Base-by-base conservation (phyloP, 768 basidiomycete species). In the Auriscalpium orientale region DNA sequence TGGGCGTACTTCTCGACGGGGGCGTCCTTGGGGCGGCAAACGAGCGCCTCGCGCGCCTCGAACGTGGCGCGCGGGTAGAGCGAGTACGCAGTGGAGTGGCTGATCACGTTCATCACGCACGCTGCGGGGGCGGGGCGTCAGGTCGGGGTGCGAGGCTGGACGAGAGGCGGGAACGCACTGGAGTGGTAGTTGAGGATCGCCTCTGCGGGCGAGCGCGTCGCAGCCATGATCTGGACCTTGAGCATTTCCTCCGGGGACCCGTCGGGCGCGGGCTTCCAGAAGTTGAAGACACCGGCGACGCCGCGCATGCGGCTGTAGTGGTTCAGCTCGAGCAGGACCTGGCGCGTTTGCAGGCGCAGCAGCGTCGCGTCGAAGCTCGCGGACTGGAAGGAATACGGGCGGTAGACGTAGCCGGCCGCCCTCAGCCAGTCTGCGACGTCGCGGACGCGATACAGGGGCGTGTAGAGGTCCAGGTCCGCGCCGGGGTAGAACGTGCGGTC, bases 401-500 rank as follows among this genome's bases (percentile, higher is more conserved):
- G 22, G 50, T 63, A 76, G 0, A 22, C 13, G 53, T 76, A 77
- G 0, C 72, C 72, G 5, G 67, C 62, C 15, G 59, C 49, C 0
- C 65, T 37, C 0, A 81, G 62, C 66, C 74, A 79, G 8, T 46
- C 47, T 0, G 69, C 71, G 5, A 81, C 65, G 21, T 68, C 66
- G 12, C 56, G 46, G 43, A 68, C 63, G 37, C 65, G 61, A 0
- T 65, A 62, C 2, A 71, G 68, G 8, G 74, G 66, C 15, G 71
- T 67, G 62, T 82, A 82, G 4, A 82, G 34, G 54, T 83, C 81
- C 6, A 83, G 72, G 58, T 82, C 80, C 0, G 80, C 72, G 4
- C 70, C 71, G 6, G 71, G 67, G 58, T 79, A 81, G 44, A 66
- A 66, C 0, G 68, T 58, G 13, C 79, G 63, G 51, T 77, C 74